Base-by-base conservation (phyloP, 140 eudicot genomes). In the Erigeron philadelphicus region DNA sequence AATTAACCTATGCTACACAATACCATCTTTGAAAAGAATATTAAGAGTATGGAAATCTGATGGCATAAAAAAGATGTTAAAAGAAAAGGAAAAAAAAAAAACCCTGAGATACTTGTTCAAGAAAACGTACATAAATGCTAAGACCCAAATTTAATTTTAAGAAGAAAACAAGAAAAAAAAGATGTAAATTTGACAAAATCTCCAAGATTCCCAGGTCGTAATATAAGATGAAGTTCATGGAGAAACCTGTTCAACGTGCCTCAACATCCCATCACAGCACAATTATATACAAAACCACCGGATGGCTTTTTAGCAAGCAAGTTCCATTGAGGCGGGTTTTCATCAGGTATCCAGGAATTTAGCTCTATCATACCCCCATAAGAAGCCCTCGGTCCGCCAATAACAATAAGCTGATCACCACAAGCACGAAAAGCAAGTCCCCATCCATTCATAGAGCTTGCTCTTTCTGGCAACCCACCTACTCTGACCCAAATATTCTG, bases 201-300 rank as follows among this genome's bases (percentile, higher is more conserved):
- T 4, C 70, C 44, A 49, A 49, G 44, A 63, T 61, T 35, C 21
- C 17, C 18, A 43, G 52, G 13, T 64, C 68, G 40, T 64, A 64
- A 45, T 15, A 15, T 18, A 17, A 35, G 23, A 49, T 61, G 49
- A 9, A 45, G 58, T 71, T 45, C 67, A 59, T 10, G 38, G 21
- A 54, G 50, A 65, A 60, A 72, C 75, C 58, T 44, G 58, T 61
- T 44, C n/a, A 38, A 35, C 38, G 15, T 52, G 13, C 52, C 18
- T 81, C 78, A 85, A 78, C 95, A 78, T n/a, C 89, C 87, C 88
- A 89, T 89, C 43, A 86, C 90, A 11, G 90, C 95, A 82, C 95
- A 86, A 53, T 89, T 86, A 70, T 84, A 86, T 56, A 89, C 96
- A 80, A 89, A 89, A 19, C 84, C 81, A 11, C 85, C 75, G 0